Conservation (phyloP, 306 rosid species). For the Ceratonia siliqua region DNA sequence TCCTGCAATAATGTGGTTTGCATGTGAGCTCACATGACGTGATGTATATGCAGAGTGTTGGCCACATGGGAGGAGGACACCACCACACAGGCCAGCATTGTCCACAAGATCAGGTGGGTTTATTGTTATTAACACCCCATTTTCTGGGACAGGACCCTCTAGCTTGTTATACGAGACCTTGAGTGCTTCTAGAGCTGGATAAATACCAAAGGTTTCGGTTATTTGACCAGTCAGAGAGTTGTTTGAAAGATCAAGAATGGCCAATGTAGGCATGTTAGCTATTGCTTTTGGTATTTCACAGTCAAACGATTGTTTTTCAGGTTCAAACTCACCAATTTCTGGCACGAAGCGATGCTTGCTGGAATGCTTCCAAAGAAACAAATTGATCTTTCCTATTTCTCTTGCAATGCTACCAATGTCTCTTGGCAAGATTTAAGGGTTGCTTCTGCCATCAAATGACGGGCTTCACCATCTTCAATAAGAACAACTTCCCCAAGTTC, state of each 20-base stretch:
- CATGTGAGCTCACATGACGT: constrained; percentile 45
- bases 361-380: constrained; percentile 75
- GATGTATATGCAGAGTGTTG: constrained; percentile 45
- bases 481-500: constrained; percentile 67
- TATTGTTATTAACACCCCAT: constrained; percentile 78
- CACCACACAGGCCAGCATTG: constrained; percentile 76
- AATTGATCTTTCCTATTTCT: constrained; percentile 61
- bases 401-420: constrained; percentile 57
- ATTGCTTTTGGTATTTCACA: constrained; percentile 74
- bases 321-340: constrained; percentile 78
- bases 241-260: constrained; percentile 88
- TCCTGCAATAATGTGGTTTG: constrained; percentile 59
- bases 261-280: constrained; percentile 75
- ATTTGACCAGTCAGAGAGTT: constrained; percentile 86
- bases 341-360: constrained; percentile 82
- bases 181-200: constrained; percentile 87
- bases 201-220: constrained; percentile 77
- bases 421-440: constrained; percentile 87
- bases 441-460: constrained; percentile 80
- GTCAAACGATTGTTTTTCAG: constrained; percentile 69
- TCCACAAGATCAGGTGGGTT: constrained; percentile 77
- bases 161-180: constrained; percentile 84
- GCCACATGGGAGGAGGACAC: constrained; percentile 72
- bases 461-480: constrained; percentile 84
- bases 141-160: constrained; percentile 77